phyloP scores from a whole-genome alignment of 495 filamentous ascomycete species.

The Neurospora tetrasperma region DNA sequence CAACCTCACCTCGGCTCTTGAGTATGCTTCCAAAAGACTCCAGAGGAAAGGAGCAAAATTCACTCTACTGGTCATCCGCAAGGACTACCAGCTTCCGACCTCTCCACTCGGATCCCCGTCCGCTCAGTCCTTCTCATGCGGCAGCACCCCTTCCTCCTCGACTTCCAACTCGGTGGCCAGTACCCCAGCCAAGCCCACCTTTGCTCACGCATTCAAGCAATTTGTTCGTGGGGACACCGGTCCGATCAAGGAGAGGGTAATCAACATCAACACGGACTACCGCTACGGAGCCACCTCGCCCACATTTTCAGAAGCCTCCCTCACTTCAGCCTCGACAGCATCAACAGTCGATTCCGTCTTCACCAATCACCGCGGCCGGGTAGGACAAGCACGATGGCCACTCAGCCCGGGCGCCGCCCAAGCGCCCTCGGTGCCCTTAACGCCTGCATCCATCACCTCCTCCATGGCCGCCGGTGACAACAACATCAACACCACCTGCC shows the following conservation, averaged over 20 bases:
- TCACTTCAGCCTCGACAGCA: slow-evolving; percentile 13
- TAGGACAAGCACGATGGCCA: slow-evolving; percentile 10
- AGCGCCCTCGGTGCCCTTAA: slow-evolving; percentile 28
- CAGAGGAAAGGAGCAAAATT: slow-evolving; percentile 36
- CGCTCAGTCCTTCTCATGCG: background rate
- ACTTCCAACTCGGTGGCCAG: slow-evolving; percentile 17
- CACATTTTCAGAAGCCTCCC: slow-evolving; percentile 20
- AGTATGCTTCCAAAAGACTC: slow-evolving; percentile 42
- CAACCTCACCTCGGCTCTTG: slow-evolving; percentile 32
- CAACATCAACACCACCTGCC: background rate
- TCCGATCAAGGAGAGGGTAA: slow-evolving; percentile 17
- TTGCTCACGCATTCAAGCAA: slow-evolving; percentile 27
- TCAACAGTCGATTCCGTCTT: slow-evolving; percentile 14
- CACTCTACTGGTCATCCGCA: slow-evolving; percentile 39
- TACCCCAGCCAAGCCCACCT: slow-evolving; percentile 18
- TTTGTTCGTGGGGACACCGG: slow-evolving; percentile 27
- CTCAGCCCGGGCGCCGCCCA: slow-evolving; percentile 8
- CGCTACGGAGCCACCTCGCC: slow-evolving; percentile 19
- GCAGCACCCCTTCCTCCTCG: slow-evolving; percentile 6
- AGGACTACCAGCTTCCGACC: slow-evolving; percentile 37
- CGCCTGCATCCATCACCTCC: slow-evolving; percentile 30
- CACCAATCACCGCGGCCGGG: slow-evolving; percentile 4
- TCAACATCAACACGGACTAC: slow-evolving; percentile 16
- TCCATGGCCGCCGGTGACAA: slow-evolving; percentile 12
- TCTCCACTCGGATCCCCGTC: slow-evolving; percentile 10